Base-by-base conservation (phyloP, 768 basidiomycete genomes). In the Antrodiella citrinella region DNA sequence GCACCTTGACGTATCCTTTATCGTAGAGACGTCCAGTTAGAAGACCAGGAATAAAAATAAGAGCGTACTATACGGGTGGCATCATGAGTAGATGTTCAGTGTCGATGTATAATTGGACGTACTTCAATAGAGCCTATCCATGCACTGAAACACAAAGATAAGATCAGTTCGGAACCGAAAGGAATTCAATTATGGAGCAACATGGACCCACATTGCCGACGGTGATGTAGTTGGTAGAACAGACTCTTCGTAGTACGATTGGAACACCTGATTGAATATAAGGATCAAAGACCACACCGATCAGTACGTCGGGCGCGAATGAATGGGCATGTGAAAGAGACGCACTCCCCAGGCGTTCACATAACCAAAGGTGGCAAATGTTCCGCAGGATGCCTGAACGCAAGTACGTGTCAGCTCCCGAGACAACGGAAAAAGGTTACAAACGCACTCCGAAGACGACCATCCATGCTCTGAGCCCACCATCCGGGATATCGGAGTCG, bases 111-210 rank as follows among this genome's bases (percentile, higher is more conserved):
- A 13, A 4, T 20, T 21, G 7, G 12, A 41, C 51, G 4, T 42
- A 80, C 85, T 69, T 87, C 86, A 18, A 82, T 67, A 0, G 86
- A 89, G 4, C 87, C 86, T 26, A 90, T 89, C 86, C 86, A 90
- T 38, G 4, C 2, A 38, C 4, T 1, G 12, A n/a, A 13, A 25
- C 0, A 35, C 7, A 35, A n/a, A n/a, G 24, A 30, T 1, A 41
- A n/a, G 47, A 23, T 13, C 3, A 44, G 30, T 15, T n/a, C n/a
- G n/a, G n/a, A n/a, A n/a, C n/a, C n/a, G n/a, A n/a, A n/a, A n/a
- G n/a, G n/a, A n/a, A n/a, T n/a, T n/a, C n/a, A n/a, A n/a, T n/a
- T 35, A 43, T 19, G 41, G 5, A 43, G 41, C 9, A 43, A 7
- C 41, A 18, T 22, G 41, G 45, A 51, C 67, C 51, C 21, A 84